Base-by-base conservation (phyloP, 2,329 filamentous ascomycete genomes). In the Reticulascus tulasneorum region DNA sequence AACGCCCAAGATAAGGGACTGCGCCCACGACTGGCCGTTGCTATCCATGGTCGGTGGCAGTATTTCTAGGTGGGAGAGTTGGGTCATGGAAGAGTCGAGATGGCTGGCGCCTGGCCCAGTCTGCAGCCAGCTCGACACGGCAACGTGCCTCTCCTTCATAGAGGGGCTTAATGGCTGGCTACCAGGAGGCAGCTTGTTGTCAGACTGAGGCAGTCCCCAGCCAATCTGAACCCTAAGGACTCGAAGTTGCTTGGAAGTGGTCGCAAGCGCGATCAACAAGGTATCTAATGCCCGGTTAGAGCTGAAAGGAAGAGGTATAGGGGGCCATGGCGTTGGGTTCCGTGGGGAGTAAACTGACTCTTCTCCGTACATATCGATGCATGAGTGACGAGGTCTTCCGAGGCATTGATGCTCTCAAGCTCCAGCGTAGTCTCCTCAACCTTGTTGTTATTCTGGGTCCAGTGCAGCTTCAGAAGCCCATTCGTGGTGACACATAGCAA, bases 381-480 rank as follows among this genome's bases (percentile, higher is more conserved):
- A 62, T 94, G 88, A 1, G 86, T 88, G 33, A 91, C 73, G n/a
- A 86, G 59, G 46, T 88, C 83, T 45, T 88, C 80, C 1, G 83
- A 80, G 22, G 80, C 80, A 19, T 79, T 73, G 38, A 87, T 72
- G 44, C 79, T 82, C 53, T 90, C 85, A 23, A 94, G 62, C 45
- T 91, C 84, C n/a, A 82, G 66, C 4, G 75, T 76, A 0, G 79
- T 75, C 53, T 94, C 86, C 42, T 82, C 77, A 63, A 87, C 82
- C 48, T 78, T 78, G 37, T 71, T 75, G 55, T 81, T 87, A 27
- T 77, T 80, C 46, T 90, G 86, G 25, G 85, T 77, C 64, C 83
- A 95, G 31, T 90, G 73, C 51, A 96, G 69, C 50, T 82, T 84
- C 36, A 96, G 67, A 30, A 78, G 64, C 7, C 86, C 87, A 48